Conservation (phyloP, 2,329 filamentous ascomycete species). For the Cadophora gregata region DNA sequence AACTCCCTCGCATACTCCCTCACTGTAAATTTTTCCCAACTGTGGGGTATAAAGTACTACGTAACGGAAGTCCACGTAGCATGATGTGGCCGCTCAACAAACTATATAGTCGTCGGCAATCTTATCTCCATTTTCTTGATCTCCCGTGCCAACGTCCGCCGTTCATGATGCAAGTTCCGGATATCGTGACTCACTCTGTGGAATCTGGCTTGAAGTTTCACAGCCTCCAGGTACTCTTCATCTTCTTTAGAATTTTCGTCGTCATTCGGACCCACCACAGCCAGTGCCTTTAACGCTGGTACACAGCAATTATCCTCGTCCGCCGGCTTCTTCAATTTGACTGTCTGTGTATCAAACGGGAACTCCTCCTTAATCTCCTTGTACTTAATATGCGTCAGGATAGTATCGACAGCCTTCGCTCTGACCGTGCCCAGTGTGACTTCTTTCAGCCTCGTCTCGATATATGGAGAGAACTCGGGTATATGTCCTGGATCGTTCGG, state of each 20-base stretch:
- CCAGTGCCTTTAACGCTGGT: not conserved
- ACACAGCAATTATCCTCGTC: not conserved
- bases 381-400: not conserved
- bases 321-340: not conserved
- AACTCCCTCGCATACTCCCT: too few relatives aligned
- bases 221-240: not conserved
- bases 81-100: not conserved
- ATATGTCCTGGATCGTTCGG: not conserved
- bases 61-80: not conserved
- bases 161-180: not conserved
- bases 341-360: not conserved
- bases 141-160: not conserved
- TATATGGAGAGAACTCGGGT: not conserved
- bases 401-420: not conserved
- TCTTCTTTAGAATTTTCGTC: not conserved
- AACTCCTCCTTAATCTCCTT: slow-evolving; percentile 3
- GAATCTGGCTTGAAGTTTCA: not conserved
- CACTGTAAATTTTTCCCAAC: too few relatives aligned
- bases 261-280: not conserved
- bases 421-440: not conserved
- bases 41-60: not conserved
- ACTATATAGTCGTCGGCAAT: not conserved
- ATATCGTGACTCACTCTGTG: not conserved
- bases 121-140: not conserved
- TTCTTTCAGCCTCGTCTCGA: not conserved